Evolutionary conservation across 2,329 filamentous ascomycete species (phyloP).

Genomic region (Ophiocordyceps camponoti-leonardi): DNA sequence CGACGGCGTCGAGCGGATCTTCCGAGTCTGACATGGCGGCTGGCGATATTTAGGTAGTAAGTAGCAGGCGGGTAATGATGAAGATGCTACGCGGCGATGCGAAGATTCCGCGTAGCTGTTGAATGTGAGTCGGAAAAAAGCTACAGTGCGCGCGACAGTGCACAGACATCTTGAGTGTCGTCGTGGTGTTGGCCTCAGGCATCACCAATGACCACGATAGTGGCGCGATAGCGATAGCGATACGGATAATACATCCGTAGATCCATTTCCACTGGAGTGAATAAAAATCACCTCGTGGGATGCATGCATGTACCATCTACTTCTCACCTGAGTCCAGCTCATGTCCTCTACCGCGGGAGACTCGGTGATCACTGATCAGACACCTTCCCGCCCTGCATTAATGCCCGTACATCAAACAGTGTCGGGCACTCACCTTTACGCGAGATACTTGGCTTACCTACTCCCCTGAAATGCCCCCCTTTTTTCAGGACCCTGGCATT

Average conservation of each 20-base stretch:
- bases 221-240: background rate
- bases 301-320: background rate
- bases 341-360: background rate
- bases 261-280: too few relatives aligned
- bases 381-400: background rate
- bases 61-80: background rate
- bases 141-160: background rate
- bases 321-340: background rate
- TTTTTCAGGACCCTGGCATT: background rate
- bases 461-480: background rate
- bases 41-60: background rate
- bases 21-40: constrained; percentile 38
- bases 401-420: too few relatives aligned
- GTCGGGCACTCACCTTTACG: background rate
- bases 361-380: background rate
- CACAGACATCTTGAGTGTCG: too few relatives aligned
- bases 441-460: background rate
- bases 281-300: too few relatives aligned
- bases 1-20: constrained; percentile 32
- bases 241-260: too few relatives aligned
- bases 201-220: background rate
- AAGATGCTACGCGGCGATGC: background rate
- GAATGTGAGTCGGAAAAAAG: background rate
- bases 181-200: background rate
- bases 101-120: background rate